Evolutionary conservation across 163 green algal species (phyloP), one percentile per base, ranked within the genome.

Genomic region (Trebouxiophyceae sp.): DNA sequence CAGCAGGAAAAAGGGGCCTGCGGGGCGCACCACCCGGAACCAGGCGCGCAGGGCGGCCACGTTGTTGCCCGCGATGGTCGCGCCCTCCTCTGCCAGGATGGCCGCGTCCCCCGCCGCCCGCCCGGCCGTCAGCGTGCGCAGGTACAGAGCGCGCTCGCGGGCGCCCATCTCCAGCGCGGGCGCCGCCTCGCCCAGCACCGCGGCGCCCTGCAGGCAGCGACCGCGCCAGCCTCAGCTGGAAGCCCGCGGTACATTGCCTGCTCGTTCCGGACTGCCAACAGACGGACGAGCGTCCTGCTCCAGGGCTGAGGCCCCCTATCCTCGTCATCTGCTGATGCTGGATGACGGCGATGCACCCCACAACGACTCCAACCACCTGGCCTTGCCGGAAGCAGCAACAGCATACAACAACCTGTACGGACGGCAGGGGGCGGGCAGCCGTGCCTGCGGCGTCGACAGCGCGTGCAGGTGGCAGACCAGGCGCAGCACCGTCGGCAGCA

Each of bases 141-240:
- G 47, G 62, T 68, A 68, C 44, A 80, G 30, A 19, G 80, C 77
- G 2, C 60, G 47, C 60, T 86, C 80, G 23, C 78, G 63, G 1
- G 80, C 67, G 64, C 81, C 77, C 77, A 86, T 84, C 8, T 74
- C 50, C 27, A 80, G 71, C 1, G 73, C 73, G 5, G 22, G 5
- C 28, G 26, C 23, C 22, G 28, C 56, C 2, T 3, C 39, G 44
- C 3, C 7, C 24, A 65, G 45, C 56, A 23, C 39, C 5, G 44
- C 65, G 28, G 20, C 12, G 27, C 33, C 34, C 54, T 70, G 34
- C n/a, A 29, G 39, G 57, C 55, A 3, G 55, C 55, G 19, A 29
- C 55, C 31, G 55, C 55, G 12, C 39, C 55, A 12, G 44, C n/a
- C 28, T 19, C 55, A 19, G 39, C 55, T 4, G 4, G 3, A 5